Evolutionary conservation across 805 yeast genomes (phyloP).

Genomic region (Ogataea nitratoaversa): DNA sequence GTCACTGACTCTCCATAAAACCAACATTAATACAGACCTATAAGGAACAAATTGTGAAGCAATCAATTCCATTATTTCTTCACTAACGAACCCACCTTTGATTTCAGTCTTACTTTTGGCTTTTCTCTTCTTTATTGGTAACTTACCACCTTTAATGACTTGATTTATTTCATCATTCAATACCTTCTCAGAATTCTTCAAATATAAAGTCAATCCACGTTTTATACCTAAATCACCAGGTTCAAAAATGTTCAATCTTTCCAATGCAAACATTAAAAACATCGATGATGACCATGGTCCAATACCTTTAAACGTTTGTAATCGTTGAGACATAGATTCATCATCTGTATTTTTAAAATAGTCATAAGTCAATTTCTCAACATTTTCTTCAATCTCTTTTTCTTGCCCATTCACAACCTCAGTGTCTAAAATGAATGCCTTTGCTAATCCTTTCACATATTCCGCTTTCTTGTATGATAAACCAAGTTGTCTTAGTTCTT

Average conservation of each 20-base stretch:
- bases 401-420: constrained; percentile 11
- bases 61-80: constrained; percentile 49
- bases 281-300: constrained; percentile 88
- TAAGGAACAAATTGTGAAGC: constrained; percentile 65
- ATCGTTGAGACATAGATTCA: constrained; percentile 9
- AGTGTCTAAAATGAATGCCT: constrained; percentile 38
- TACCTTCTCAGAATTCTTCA: constrained; percentile 50
- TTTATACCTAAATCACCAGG: constrained; percentile 81
- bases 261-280: constrained; percentile 72
- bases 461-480: constrained; percentile 63
- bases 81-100: constrained; percentile 36
- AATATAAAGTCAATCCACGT: constrained; percentile 68
- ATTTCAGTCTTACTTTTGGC: background rate
- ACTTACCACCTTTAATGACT: constrained; percentile 27
- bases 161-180: constrained; percentile 42
- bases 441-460: constrained; percentile 54
- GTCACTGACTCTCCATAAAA: constrained; percentile 68
- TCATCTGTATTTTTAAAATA: constrained; percentile 18
- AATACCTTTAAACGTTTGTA: constrained; percentile 53
- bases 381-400: background rate
- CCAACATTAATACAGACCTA: constrained; percentile 60
- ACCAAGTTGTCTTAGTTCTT: constrained; percentile 59
- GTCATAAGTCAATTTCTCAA: constrained; percentile 8
- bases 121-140: constrained; percentile 30
- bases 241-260: constrained; percentile 67